Evolutionary conservation across 1,139 yeast species (phyloP).

Genomic region (Yamadazyma atlantica): DNA sequence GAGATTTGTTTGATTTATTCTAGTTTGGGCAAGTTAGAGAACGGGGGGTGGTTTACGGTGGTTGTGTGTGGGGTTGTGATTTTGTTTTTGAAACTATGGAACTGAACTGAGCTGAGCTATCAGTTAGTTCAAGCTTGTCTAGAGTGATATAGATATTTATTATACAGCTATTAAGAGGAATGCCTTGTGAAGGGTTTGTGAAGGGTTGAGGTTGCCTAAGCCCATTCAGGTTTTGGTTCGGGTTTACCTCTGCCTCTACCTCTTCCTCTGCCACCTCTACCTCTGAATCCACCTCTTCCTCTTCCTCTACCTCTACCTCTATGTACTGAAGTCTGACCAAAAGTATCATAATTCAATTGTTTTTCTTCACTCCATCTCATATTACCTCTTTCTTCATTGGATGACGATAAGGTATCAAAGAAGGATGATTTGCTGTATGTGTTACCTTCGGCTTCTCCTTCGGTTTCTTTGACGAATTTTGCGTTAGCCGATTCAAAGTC

Average conservation of each 20-base stretch:
- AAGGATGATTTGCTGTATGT: conserved; percentile 72
- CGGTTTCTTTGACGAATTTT: conserved; percentile 45
- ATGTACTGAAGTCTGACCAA: conserved; percentile 52
- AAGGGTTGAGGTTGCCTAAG: too few relatives aligned
- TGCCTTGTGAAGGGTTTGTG: too few relatives aligned
- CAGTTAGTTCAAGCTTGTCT: too few relatives aligned
- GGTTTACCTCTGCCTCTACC: conserved; percentile 27
- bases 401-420: conserved; percentile 75
- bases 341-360: conserved; percentile 61
- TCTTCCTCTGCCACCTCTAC: conserved; percentile 23
- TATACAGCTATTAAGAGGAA: background rate
- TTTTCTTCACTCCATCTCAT: conserved; percentile 68
- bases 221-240: conserved; percentile 21
- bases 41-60: conserved; percentile 13
- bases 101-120: too few relatives aligned
- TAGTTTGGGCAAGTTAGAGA: conserved; percentile 5
- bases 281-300: conserved; percentile 33
- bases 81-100: too few relatives aligned
- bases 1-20: conserved; percentile 7
- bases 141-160: too few relatives aligned
- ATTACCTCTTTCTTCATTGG: conserved; percentile 37
- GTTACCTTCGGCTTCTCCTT: conserved; percentile 22
- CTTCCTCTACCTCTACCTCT: conserved; percentile 30
- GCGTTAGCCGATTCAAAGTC: conserved; percentile 74
- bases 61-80: conserved; percentile 6